Evolutionary conservation across 129 eudicot genomes (phyloP).

Genomic region (Sambucus nigra): DNA sequence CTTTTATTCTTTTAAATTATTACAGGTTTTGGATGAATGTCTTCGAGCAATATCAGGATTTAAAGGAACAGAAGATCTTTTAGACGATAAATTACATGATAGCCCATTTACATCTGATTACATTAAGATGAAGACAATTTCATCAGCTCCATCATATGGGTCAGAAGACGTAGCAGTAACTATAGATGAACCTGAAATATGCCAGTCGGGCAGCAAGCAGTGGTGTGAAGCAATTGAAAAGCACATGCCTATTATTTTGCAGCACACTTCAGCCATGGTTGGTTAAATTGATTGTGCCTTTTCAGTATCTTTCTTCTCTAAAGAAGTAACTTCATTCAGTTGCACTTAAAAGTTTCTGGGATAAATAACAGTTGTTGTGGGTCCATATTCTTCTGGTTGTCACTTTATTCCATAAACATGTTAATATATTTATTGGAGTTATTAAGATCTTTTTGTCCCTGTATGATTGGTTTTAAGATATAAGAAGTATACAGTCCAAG

Average conservation of each 20-base stretch:
- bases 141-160: slow-evolving; percentile 85
- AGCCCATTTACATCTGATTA: slow-evolving; percentile 80
- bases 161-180: slow-evolving; percentile 23
- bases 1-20: neutral
- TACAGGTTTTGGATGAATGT: slow-evolving; percentile 86
- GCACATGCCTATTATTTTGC: slow-evolving; percentile 45
- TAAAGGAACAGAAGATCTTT: slow-evolving; percentile 88
- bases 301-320: neutral
- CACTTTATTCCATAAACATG: neutral
- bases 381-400: neutral
- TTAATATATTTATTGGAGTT: no score
- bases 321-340: slow-evolving; percentile 4
- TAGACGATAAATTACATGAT: slow-evolving; percentile 56
- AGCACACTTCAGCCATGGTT: slow-evolving; percentile 79
- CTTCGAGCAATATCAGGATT: slow-evolving; percentile 95
- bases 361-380: neutral
- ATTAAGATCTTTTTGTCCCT: neutral
- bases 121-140: slow-evolving; percentile 66
- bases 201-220: slow-evolving; percentile 42
- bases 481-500: no score
- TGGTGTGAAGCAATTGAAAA: slow-evolving; percentile 74
- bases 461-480: no score
- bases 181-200: slow-evolving; percentile 21
- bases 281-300: slow-evolving; percentile 18
- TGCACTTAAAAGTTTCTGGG: slow-evolving; percentile 3